Conservation (phyloP, 768 basidiomycete genomes). For the Boletus rubescentipes region DNA sequence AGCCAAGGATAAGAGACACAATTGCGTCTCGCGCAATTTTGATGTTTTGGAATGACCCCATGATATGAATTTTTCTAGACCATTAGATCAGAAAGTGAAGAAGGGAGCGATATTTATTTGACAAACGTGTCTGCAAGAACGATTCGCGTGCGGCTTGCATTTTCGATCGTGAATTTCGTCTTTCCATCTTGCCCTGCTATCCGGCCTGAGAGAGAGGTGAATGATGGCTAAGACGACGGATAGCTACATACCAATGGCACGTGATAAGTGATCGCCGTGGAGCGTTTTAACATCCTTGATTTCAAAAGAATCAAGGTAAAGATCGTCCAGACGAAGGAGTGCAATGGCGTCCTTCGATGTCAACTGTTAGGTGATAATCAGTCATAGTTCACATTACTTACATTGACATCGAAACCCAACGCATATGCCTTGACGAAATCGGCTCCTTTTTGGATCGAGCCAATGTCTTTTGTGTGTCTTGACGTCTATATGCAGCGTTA, state of each 20-base stretch:
- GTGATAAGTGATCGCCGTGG: conserved; percentile 96
- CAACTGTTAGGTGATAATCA: background rate
- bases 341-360: conserved; percentile 84
- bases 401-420: conserved; percentile 93
- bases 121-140: conserved; percentile 96
- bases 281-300: conserved; percentile 99
- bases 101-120: background rate
- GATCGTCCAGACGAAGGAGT: conserved; percentile 89
- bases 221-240: background rate
- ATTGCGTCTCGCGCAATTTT: conserved; percentile 96
- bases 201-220: conserved; percentile 56
- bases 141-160: conserved; percentile 94
- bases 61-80: conserved; percentile 92
- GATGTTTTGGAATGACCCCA: conserved; percentile 98
- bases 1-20: conserved; percentile 91
- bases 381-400: conserved; percentile 36
- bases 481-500: conserved; percentile 63
- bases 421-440: conserved; percentile 97
- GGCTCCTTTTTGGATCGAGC: conserved; percentile 93
- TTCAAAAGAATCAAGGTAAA: conserved; percentile 98
- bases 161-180: conserved; percentile 98
- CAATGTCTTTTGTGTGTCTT: conserved; percentile 89
- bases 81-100: conserved; percentile 7
- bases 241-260: conserved; percentile 80
- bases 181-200: conserved; percentile 99